Evolutionary conservation across 495 filamentous ascomycete genomes (phyloP), one percentile per base, ranked within the genome.

Genomic region (Hypoxylon rickii): DNA sequence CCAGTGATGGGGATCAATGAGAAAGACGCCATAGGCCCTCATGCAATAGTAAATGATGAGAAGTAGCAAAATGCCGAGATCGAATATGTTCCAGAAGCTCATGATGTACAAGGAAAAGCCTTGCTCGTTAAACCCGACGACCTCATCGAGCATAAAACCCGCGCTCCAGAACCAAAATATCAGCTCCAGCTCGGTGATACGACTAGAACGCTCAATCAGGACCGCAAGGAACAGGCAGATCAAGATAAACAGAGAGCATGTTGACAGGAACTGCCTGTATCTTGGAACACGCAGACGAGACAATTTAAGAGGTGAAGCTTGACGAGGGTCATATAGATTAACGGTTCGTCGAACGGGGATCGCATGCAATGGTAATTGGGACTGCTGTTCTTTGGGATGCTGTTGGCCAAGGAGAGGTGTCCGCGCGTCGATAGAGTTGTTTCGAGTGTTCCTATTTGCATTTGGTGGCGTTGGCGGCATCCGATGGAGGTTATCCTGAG

Each of bases 111-210:
- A 80, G 43, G 90, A 90, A 66, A 96, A 94, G 5, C 92, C 92
- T 65, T 95, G 89, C 66, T 96, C 91, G 58, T 90, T 93, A 77
- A 95, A 95, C 5, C 90, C 90, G 21, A 94, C 89, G 36, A 96
- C 77, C 69, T 96, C 91, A 63, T 95, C 90, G n/a, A 97, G 86
- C 89, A 96, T 95, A 70, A 93, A 97, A 2, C 92, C 92, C 17
- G 89, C 88, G 65, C 89, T 93, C 92, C 92, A 97, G 68, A 97
- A 86, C 92, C 92, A 97, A 68, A 97, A 96, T 8, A 94, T 62
- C 16, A 96, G 69, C 69, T 97, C 92, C 6, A 96, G 71, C 2
- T 82, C 76, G 10, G 90, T 94, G 61, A 97, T 96, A 17, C 78
- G 76, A 36, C 81, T 80, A 15, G 89, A 90, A 47, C 88, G 76